phyloP scores from a whole-genome alignment of 768 basidiomycete species.

The Saitozyma podzolica region DNA sequence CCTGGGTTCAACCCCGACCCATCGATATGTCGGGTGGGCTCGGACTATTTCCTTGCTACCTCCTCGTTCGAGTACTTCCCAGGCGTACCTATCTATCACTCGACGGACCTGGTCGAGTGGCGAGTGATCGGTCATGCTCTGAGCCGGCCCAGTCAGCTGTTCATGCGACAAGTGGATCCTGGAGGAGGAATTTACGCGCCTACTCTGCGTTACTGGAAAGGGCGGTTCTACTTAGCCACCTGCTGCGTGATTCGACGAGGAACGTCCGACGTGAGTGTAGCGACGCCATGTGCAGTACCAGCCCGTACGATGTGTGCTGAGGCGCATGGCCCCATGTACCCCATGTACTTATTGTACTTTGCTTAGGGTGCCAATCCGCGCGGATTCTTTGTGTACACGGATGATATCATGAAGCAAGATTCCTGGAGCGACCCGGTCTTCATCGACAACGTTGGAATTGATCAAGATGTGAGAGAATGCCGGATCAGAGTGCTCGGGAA shows the following conservation, averaged over 20 bases:
- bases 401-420: constrained; percentile 26
- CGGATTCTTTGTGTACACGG: constrained; percentile 24
- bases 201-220: background rate
- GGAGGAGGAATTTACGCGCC: constrained; percentile 2
- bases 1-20: constrained; percentile 41
- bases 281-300: too few relatives aligned
- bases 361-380: background rate
- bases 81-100: constrained; percentile 27
- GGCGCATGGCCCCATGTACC: too few relatives aligned
- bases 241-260: too few relatives aligned
- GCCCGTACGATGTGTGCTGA: too few relatives aligned
- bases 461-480: constrained; percentile 26
- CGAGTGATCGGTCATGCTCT: constrained; percentile 6
- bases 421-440: constrained; percentile 25
- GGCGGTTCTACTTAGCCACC: constrained; percentile 7
- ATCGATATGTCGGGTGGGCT: constrained; percentile 13
- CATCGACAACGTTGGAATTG: constrained; percentile 23
- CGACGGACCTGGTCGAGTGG: constrained; percentile 26
- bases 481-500: background rate
- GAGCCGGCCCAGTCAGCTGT: background rate
- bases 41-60: constrained; percentile 26
- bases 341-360: too few relatives aligned
- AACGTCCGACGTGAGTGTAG: too few relatives aligned
- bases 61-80: constrained; percentile 33
- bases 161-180: background rate